A percentile compares a stretch with the other conserved stretches of the same genome.
Conservation (phyloP, 1,284 basidiomycete genomes). For the Bjerkandera adusta region DNA sequence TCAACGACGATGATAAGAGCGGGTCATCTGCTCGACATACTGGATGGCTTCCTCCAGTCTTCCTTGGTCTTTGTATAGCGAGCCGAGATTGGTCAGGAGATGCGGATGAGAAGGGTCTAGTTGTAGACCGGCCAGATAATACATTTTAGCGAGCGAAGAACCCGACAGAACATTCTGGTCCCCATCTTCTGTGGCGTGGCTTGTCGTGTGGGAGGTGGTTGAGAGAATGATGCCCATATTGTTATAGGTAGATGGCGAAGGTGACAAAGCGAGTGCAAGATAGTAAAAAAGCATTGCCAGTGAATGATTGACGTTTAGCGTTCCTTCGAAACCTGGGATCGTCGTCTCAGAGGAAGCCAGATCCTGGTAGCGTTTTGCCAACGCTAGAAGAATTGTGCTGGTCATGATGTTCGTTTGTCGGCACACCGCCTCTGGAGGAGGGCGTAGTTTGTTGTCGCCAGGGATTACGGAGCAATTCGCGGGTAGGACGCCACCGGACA, state of each 20-base stretch:
- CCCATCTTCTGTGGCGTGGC: constrained; percentile 26
- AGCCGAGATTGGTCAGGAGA: constrained; percentile 59
- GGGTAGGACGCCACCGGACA: constrained; percentile 36
- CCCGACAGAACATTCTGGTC: constrained; percentile 28
- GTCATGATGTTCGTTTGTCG: constrained; percentile 40
- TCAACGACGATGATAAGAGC: not conserved
- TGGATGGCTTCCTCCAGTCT: constrained; percentile 48
- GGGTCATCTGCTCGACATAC: constrained; percentile 27
- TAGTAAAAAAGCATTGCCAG: constrained; percentile 56
- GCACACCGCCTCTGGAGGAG: constrained; percentile 22
- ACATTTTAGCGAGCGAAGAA: constrained; percentile 46
- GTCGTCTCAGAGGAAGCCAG: constrained; percentile 19
- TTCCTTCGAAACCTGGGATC: constrained; percentile 29
- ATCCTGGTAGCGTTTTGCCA: constrained; percentile 57
- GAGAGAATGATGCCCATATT: constrained; percentile 62
- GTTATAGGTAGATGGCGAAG: constrained; percentile 56
- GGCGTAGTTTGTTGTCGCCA: constrained; percentile 14
- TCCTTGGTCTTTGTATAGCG: constrained; percentile 58
- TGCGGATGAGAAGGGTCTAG: constrained; percentile 58
- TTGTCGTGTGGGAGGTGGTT: constrained; percentile 33
- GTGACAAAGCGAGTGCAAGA: constrained; percentile 50
- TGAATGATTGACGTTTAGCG: constrained; percentile 43
- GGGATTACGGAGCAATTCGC: constrained; percentile 27
- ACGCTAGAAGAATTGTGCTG: constrained; percentile 51
- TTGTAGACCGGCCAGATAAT: constrained; percentile 52